phyloP scores from a whole-genome alignment of 805 yeast genomes.

The Candida sonorensis region DNA sequence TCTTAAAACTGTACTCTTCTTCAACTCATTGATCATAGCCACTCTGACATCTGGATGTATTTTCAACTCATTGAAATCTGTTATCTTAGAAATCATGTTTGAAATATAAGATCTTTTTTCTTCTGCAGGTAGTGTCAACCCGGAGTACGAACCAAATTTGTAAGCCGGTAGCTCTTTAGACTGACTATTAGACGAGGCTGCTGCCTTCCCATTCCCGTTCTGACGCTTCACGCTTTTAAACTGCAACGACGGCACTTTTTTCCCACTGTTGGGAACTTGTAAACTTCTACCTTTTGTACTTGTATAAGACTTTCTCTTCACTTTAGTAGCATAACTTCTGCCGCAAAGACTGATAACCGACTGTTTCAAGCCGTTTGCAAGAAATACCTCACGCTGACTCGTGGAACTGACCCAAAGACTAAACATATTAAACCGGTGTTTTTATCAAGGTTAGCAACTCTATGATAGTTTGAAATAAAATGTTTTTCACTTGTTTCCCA shows the following conservation, averaged over 20 bases:
- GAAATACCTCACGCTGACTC: too few species aligned
- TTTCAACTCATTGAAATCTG: conserved; percentile 58
- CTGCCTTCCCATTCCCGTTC: too few species aligned
- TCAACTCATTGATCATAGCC: conserved; percentile 50
- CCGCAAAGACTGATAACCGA: too few species aligned
- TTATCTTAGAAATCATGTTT: conserved; percentile 43
- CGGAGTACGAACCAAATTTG: conserved; percentile 44
- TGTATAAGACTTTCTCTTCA: conserved; percentile 3
- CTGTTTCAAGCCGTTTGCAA: too few species aligned
- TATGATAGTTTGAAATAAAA: too few species aligned
- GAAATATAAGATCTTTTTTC: conserved; percentile 27
- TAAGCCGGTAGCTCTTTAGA: conserved; percentile 22
- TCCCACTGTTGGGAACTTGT: conserved; percentile 8
- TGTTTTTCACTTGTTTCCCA: too few species aligned
- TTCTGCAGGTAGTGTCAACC: conserved; percentile 35
- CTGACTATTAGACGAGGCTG: too few species aligned
- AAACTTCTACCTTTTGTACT: conserved; percentile 8
- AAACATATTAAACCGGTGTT: too few species aligned
- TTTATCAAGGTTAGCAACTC: too few species aligned
- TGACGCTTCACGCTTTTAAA: too few species aligned
- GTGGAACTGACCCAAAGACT: too few species aligned
- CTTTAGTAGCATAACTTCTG: conserved; percentile 1
- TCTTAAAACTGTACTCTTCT: conserved; percentile 35
- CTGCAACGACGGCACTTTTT: too few species aligned
- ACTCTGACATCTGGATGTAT: conserved; percentile 61